These are phyloP conservation scores for Russula sp. DNA, from an alignment of 768 basidiomycete species.

Conservation along the genomic window DNA sequence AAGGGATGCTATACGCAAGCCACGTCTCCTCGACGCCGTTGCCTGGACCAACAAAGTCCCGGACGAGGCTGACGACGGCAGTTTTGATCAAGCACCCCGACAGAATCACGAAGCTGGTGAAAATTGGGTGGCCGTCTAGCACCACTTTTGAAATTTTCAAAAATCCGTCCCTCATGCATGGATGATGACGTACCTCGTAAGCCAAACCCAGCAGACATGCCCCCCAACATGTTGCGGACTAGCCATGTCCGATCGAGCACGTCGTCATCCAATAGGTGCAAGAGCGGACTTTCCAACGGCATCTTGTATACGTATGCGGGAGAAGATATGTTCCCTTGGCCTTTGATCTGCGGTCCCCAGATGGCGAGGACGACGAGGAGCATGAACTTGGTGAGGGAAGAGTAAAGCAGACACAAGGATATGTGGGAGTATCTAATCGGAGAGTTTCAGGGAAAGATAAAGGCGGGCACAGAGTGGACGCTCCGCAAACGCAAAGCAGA, in stretches of 20 bases:
- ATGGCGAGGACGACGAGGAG: conserved; percentile 75
- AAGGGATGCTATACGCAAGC: conserved; percentile 79
- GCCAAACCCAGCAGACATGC: conserved; percentile 83
- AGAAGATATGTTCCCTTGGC: conserved; percentile 16
- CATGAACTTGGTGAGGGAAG: conserved; percentile 77
- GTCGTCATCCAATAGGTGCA: conserved; percentile 61
- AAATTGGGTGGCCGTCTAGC: conserved; percentile 63
- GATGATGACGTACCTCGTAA: conserved; percentile 49
- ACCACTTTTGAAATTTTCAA: conserved; percentile 40
- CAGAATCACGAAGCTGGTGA: conserved; percentile 70
- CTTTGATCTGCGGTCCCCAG: conserved; percentile 52
- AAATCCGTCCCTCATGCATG: background rate
- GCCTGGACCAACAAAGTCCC: conserved; percentile 59
- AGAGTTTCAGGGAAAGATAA: background rate
- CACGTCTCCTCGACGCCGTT: conserved; percentile 56
- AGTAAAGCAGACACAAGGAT: conserved; percentile 74
- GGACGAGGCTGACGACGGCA: conserved; percentile 49
- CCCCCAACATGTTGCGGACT: conserved; percentile 74
- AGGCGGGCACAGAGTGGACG: background rate
- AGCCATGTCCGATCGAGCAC: conserved; percentile 78
- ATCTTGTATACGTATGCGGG: conserved; percentile 25
- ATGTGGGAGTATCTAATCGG: conserved; percentile 56
- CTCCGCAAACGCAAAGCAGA: background rate
- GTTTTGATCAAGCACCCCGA: conserved; percentile 70
- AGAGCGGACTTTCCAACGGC: conserved; percentile 30